Evolutionary conservation across 176 grass and related monocot species (phyloP).

Genomic region (Phoenix roebelenii): DNA sequence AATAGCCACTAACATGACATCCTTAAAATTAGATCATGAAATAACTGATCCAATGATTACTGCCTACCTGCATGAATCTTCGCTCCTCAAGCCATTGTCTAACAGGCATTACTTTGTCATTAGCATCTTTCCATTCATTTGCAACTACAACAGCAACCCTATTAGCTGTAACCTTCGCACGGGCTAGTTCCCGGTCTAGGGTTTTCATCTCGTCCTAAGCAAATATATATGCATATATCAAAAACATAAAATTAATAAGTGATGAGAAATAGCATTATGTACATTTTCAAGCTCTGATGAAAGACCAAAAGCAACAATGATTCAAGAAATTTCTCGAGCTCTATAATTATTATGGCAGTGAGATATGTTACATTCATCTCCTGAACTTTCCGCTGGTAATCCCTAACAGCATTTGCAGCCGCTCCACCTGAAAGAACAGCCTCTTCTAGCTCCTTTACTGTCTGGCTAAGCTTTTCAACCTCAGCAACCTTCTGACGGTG

Average conservation of each 20-base stretch:
- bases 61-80: conserved; percentile 74
- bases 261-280: too few species aligned
- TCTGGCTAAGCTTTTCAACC: conserved; percentile 94
- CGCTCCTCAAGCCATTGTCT: conserved; percentile 96
- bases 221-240: conserved; percentile 6
- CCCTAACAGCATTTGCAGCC: conserved; percentile 92
- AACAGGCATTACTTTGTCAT: conserved; percentile 99
- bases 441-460: conserved; percentile 86
- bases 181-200: conserved; percentile 83
- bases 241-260: too few species aligned
- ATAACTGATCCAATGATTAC: background rate
- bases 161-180: conserved; percentile 91
- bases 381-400: conserved; percentile 93
- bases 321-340: conserved; percentile 1
- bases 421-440: conserved; percentile 90
- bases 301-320: background rate
- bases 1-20: background rate
- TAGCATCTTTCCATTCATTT: conserved; percentile 99
- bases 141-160: conserved; percentile 97
- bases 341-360: too few species aligned
- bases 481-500: conserved; percentile 92
- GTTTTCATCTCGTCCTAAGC: conserved; percentile 89
- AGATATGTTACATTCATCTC: conserved; percentile 87
- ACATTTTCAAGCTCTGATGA: too few species aligned
- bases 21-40: too few species aligned